Base-by-base conservation (phyloP, 805 yeast species). In the Osmozyma mogii region DNA sequence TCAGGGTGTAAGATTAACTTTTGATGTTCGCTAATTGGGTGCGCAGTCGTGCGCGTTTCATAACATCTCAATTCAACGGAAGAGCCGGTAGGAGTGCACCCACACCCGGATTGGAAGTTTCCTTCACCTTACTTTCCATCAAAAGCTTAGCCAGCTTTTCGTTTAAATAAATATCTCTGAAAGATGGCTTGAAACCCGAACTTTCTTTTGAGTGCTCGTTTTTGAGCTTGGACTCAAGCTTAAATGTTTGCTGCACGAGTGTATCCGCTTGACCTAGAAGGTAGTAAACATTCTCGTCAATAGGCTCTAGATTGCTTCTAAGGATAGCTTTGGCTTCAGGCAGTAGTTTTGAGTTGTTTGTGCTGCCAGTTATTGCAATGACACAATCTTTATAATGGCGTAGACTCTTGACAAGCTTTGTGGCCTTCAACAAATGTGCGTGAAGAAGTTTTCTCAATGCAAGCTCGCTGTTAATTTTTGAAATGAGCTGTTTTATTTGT, bases 221-320 rank as follows among this genome's bases (percentile, higher is more conserved):
- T 10, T 45, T 39, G 12, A 60, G 30, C 48, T 51, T 51, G 17
- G 30, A 30, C 23, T 50, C 45, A 9, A 63, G 40, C 9, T 30
- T 35, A n/a, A 42, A 47, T 1, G 54, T 46, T 30, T 58, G 57
- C 5, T 30, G 38, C 5, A 60, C 46, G 34, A 62, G 50, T n/a
- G 48, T 62, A 19, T 58, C 54, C 6, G 63, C 65, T 39, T 70
- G 72, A 13, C 55, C 51, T 6, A 68, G 40, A 21, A 71, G 38
- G 36, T 65, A 71, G 40, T 59, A 56, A 9, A 71, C 43, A 5
- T 68, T 63, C 32, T 71, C 75, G 31, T 64, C 64, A 11, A 71
- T 37, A 3, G 76, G 75, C 9, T 63, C 52, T 15, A 70, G 44
- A 14, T 28, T 32, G 6, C 58, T 41, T 27, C 52, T 54, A 18